A percentile compares a stretch with the other conserved stretches of the same genome.
Evolutionary conservation across 2,329 filamentous ascomycete genomes (phyloP).

Genomic region (Cercospora sesami): DNA sequence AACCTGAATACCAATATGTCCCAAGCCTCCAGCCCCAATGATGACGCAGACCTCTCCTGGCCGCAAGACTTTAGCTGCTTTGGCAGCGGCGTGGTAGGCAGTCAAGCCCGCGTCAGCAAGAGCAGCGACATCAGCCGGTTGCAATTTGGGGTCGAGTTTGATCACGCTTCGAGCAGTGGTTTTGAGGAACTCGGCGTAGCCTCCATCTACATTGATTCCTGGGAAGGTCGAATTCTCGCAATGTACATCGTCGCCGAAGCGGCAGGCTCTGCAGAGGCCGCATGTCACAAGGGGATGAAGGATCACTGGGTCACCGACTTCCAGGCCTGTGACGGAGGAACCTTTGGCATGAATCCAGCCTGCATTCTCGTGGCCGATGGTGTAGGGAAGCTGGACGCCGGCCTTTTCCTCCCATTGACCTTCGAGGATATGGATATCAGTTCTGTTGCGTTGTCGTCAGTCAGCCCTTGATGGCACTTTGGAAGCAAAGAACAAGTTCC

Average conservation of each 20-base stretch:
- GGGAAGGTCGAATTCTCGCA: constrained; percentile 31
- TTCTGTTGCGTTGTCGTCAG: constrained; percentile 12
- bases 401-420: constrained; percentile 32
- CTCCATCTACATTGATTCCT: constrained; percentile 32
- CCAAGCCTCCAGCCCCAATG: constrained; percentile 31
- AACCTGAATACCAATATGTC: constrained; percentile 28
- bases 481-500: not conserved
- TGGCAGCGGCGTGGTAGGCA: constrained; percentile 31
- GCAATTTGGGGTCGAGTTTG: constrained; percentile 30
- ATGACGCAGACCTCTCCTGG: constrained; percentile 31
- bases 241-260: constrained; percentile 33
- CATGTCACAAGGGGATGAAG: constrained; percentile 32
- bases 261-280: constrained; percentile 31
- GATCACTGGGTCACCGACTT: constrained; percentile 31
- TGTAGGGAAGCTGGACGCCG: constrained; percentile 31
- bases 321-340: constrained; percentile 26
- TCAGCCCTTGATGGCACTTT: not conserved
- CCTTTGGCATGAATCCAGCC: constrained; percentile 31
- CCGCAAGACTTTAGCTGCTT: constrained; percentile 29
- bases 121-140: constrained; percentile 33
- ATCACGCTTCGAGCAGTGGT: constrained; percentile 33
- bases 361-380: constrained; percentile 33
- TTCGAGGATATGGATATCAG: constrained; percentile 34
- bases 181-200: constrained; percentile 32
- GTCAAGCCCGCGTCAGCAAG: constrained; percentile 33